Base-by-base conservation (phyloP, 2,329 filamentous ascomycete genomes). In the Colletotrichum sp. region DNA sequence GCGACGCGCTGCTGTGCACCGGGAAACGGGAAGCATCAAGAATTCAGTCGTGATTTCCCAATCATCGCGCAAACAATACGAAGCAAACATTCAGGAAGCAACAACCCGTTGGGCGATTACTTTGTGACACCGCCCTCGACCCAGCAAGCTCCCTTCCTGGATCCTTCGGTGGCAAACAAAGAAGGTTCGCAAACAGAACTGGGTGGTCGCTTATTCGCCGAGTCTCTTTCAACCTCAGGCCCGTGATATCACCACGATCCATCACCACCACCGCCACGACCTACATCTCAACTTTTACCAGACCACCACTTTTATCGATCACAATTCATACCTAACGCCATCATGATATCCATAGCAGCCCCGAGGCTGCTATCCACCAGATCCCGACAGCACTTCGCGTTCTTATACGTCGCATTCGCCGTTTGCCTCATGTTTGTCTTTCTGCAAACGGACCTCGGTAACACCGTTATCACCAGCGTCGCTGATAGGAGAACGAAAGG, bases 261-360 rank as follows among this genome's bases (percentile, higher is more conserved):
- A 30, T 63, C 30, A 63, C 0, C 58, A 13, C 30, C 38, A 52
- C 24, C 15, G 21, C 12, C 10, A 58, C 34, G 6, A 15, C 55
- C 55, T 58, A 28, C 18, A 43, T 38, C 34, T 65, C 61, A 38
- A 24, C 15, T 26, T 38, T 34, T 15, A 43, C 34, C 26, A 9
- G 7, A 21, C 43, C n/a, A 55, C 8, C n/a, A n/a, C 1, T 30
- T 28, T 38, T 21, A 26, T n/a, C n/a, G 12, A 9, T 32, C 18
- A 16, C n/a, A 3, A 9, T 6, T 43, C 15, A 21, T 18, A 26
- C 3, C 12, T 9, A 18, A n/a, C 9, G 38, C 13, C 24, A 67
- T 21, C 2, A 75, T 75, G 73, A 26, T 75, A 28, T 75, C 73
- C n/a, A 28, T 75, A 58, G 61, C 63, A 67, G 63, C 63, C 6